Percentiles rank a stretch among this genome's conserved stretches.
phyloP scores from a whole-genome alignment of 164 flowering plant species.

The Dillenia suffruticosa region DNA sequence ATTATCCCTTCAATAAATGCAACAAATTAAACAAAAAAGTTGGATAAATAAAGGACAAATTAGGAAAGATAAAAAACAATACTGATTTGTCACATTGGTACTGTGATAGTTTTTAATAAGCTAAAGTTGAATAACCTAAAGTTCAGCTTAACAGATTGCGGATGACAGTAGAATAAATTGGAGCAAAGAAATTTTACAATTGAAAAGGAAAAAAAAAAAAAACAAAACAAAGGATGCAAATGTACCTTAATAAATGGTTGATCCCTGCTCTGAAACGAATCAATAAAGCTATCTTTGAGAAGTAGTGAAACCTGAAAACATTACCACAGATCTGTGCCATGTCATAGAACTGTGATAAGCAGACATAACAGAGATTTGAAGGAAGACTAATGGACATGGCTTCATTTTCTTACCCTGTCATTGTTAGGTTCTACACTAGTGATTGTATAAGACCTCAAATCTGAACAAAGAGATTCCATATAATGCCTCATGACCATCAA shows the following conservation, averaged over 20 bases:
- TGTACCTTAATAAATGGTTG: slow-evolving; percentile 77
- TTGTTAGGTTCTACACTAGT: slow-evolving; percentile 83
- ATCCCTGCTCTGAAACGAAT: slow-evolving; percentile 74
- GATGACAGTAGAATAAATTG: neutral
- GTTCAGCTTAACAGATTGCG: too few species aligned
- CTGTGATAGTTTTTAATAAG: neutral
- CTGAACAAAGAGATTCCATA: slow-evolving; percentile 82
- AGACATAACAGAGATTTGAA: too few species aligned
- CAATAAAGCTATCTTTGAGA: slow-evolving; percentile 88
- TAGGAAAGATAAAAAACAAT: too few species aligned
- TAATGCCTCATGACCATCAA: slow-evolving; percentile 56
- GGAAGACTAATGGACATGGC: too few species aligned
- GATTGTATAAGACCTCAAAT: slow-evolving; percentile 71
- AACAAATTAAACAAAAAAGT: too few species aligned
- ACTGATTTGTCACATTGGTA: too few species aligned
- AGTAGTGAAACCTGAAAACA: slow-evolving; percentile 80
- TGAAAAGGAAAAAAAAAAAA: too few species aligned
- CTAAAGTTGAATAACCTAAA: neutral
- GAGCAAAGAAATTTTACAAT: neutral
- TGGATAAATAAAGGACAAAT: too few species aligned
- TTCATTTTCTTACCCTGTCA: slow-evolving; percentile 60
- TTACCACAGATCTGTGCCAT: neutral
- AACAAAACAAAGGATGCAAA: slow-evolving; percentile 3
- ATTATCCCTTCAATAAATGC: too few species aligned
- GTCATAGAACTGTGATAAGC: neutral